Percentiles rank a stretch among this genome's conserved stretches.
Conservation (phyloP, 208 protist genomes). For the Trypanosoma congolense region DNA sequence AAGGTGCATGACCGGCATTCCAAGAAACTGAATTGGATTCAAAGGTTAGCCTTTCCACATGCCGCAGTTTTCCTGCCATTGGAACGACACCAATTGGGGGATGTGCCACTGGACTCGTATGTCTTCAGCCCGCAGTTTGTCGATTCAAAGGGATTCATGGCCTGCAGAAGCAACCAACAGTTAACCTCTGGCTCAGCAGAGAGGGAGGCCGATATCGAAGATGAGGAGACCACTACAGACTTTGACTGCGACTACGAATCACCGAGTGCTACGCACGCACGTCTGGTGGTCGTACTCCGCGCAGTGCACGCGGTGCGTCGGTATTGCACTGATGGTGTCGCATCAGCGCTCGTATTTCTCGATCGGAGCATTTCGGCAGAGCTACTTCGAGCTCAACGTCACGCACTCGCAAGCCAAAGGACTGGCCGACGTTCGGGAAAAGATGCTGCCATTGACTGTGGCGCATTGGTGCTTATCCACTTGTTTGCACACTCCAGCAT, state of each 20-base stretch:
- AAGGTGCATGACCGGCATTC: constrained; percentile 50
- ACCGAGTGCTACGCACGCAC: constrained; percentile 40
- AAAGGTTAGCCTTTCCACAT: constrained; percentile 50
- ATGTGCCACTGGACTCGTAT: constrained; percentile 64
- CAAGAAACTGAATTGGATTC: constrained; percentile 63
- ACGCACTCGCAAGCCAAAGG: constrained; percentile 16
- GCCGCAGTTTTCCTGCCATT: constrained; percentile 62
- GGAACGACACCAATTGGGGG: constrained; percentile 31
- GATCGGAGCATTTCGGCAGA: constrained; percentile 59
- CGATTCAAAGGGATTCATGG: constrained; percentile 5
- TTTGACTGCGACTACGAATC: constrained; percentile 37
- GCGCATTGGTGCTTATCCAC: constrained; percentile 75
- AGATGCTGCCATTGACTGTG: constrained; percentile 71
- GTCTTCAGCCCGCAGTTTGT: constrained; percentile 68
- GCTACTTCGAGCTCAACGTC: constrained; percentile 51
- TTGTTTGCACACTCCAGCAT: constrained; percentile 45
- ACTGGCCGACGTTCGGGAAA: constrained; percentile 10
- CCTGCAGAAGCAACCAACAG: too few relatives aligned
- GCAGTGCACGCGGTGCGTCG: constrained; percentile 70
- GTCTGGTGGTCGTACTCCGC: constrained; percentile 54
- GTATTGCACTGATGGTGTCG: constrained; percentile 28
- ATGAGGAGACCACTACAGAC: constrained; percentile 8
- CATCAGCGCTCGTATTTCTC: constrained; percentile 40
- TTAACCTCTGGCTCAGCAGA: too few relatives aligned
- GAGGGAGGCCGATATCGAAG: too few relatives aligned